Evolutionary conservation across 2,329 filamentous ascomycete genomes (phyloP).

Genomic region (Exophiala spinifera): DNA sequence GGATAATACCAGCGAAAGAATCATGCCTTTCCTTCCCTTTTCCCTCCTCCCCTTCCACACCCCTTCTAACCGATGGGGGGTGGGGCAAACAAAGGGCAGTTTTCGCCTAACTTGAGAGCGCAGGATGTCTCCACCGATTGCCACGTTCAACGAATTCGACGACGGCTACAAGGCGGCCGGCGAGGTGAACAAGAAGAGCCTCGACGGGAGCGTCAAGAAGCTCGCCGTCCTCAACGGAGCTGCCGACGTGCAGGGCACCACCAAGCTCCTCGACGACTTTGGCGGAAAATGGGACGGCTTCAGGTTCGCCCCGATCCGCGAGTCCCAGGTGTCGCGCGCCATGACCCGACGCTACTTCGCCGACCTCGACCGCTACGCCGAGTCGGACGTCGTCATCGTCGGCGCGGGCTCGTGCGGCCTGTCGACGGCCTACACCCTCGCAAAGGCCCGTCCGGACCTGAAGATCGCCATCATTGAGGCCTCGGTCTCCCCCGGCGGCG

Average conservation of each 20-base stretch:
- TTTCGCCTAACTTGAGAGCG: slow-evolving; percentile 29
- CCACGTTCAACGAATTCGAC: slow-evolving; percentile 52
- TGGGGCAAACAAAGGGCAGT: too few species aligned
- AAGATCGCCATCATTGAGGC: slow-evolving; percentile 91
- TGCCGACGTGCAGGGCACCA: slow-evolving; percentile 35
- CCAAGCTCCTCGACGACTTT: slow-evolving; percentile 61
- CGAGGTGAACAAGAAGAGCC: slow-evolving; percentile 35
- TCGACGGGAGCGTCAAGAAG: slow-evolving; percentile 43
- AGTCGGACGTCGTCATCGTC: slow-evolving; percentile 90
- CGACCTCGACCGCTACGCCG: slow-evolving; percentile 83
- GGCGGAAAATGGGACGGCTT: slow-evolving; percentile 78
- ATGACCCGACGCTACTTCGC: slow-evolving; percentile 93
- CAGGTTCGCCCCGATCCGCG: slow-evolving; percentile 80
- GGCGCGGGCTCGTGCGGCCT: slow-evolving; percentile 87
- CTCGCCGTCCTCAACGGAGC: slow-evolving; percentile 39
- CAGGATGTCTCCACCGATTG: slow-evolving; percentile 74
- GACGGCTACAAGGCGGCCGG: slow-evolving; percentile 30
- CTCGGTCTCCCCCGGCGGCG: slow-evolving; percentile 76
- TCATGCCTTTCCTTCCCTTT: slow-evolving; percentile 68
- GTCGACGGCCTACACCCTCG: slow-evolving; percentile 78
- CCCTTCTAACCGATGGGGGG: too few species aligned
- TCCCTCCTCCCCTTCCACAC: slow-evolving; percentile 20
- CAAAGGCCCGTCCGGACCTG: slow-evolving; percentile 78
- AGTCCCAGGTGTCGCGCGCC: slow-evolving; percentile 86
- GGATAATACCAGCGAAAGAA: slow-evolving; percentile 99